phyloP scores from a whole-genome alignment of 139 green algal genomes.

The Desmodesmus armatus region DNA sequence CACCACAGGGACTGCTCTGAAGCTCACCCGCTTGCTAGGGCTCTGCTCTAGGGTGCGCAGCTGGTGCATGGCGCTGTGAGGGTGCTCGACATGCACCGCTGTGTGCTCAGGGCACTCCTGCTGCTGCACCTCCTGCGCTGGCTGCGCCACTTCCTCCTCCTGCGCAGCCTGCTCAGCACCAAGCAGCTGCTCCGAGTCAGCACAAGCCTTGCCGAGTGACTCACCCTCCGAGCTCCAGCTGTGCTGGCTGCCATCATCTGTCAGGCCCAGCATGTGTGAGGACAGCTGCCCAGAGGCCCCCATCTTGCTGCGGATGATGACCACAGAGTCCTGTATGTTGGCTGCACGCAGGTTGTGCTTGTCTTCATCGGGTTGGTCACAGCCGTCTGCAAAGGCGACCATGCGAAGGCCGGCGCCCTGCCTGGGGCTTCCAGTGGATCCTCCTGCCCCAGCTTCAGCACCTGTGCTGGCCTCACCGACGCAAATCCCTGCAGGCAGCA shows the following conservation, averaged over 20 bases:
- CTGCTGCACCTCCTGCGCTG: background rate
- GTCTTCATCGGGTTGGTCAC: background rate
- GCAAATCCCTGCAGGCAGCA: background rate
- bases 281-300: too few relatives aligned
- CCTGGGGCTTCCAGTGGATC: background rate
- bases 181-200: background rate
- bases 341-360: background rate
- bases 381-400: background rate
- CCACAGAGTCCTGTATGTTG: slow-evolving; percentile 28
- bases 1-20: background rate
- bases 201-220: background rate
- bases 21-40: background rate
- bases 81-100: background rate
- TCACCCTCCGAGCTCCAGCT: background rate
- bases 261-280: background rate
- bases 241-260: background rate
- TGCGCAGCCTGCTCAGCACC: slow-evolving; percentile 1
- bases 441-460: background rate
- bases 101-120: background rate
- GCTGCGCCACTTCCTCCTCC: background rate
- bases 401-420: background rate
- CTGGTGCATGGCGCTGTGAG: too few relatives aligned
- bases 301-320: slow-evolving; percentile 21
- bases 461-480: background rate
- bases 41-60: too few relatives aligned